Base-by-base conservation (phyloP, 2,329 filamentous ascomycete genomes). In the Exophiala sp. region DNA sequence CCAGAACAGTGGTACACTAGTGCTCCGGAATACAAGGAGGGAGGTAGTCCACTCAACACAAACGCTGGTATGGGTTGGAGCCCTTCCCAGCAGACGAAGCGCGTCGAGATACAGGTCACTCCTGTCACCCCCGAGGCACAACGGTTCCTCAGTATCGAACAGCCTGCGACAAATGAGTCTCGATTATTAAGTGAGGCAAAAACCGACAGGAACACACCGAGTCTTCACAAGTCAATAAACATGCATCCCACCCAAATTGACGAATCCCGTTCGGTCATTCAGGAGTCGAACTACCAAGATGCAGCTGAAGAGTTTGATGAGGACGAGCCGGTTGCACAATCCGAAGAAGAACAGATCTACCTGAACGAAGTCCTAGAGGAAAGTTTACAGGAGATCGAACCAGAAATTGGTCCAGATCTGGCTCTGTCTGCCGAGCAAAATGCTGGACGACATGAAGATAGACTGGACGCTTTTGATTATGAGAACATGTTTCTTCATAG, bases 401-500 rank as follows among this genome's bases (percentile, higher is more conserved):
- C 69, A 43, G 65, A 68, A n/a, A 66, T 70, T 20, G 61, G 66
- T 11, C 65, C 67, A 9, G 65, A 61, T 14, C 56, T 53, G 18
- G 33, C 55, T 8, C 47, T 61, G 55, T 10, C 50, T 3, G 43
- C 49, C 9, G 52, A 57, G 9, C 47, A 86, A 63, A 84, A 85
- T 62, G 79, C 80, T 7, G 73, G 87, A 5, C 89, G 90, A 0
- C 92, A 97, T 65, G 92, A 97, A 72, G 91, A 96, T 69, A 87
- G 92, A 16, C 86, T 91, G 62, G 92, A 97, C 69, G 91, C 91
- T 1, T 97, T 97, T 65, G 92, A 97, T 69, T 97, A 97, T 59
- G 89, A 96, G 69, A 86, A 95, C 67, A 96, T 96, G 72, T 96
- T 96, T 69, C 78, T 96, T 11, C 91, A 96, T 69, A 95, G 89